Evolutionary conservation across 768 basidiomycete species (phyloP).

Genomic region (Cytidiella melzeri): DNA sequence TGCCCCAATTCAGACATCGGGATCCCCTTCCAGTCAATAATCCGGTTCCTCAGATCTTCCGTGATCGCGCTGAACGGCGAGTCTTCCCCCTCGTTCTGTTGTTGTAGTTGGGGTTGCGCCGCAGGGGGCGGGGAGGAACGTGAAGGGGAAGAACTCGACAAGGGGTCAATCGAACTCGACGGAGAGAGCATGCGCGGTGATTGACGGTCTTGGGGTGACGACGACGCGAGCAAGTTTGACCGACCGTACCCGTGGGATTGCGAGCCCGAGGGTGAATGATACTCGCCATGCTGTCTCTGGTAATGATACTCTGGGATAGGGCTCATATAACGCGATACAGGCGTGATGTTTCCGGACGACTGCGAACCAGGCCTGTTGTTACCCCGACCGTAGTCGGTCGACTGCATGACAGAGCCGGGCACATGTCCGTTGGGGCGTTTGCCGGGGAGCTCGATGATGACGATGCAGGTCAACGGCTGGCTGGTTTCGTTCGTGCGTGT

Average conservation of each 20-base stretch:
- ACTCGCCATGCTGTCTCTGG: slow-evolving; percentile 1
- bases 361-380: slow-evolving; percentile 3
- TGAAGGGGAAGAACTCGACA: background rate
- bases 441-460: slow-evolving; percentile 87
- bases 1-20: slow-evolving; percentile 84
- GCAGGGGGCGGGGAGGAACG: slow-evolving; percentile 1
- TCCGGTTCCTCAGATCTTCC: slow-evolving; percentile 82
- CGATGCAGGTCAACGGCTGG: slow-evolving; percentile 89
- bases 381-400: slow-evolving; percentile 9
- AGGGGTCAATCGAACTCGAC: slow-evolving; percentile 2
- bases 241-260: slow-evolving; percentile 7
- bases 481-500: slow-evolving; percentile 61
- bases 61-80: slow-evolving; percentile 81
- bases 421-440: slow-evolving; percentile 42
- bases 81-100: slow-evolving; percentile 44
- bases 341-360: slow-evolving; percentile 1
- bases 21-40: slow-evolving; percentile 96
- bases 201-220: slow-evolving; percentile 2
- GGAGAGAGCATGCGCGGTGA: slow-evolving; percentile 9
- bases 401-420: slow-evolving; percentile 23
- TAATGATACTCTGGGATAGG: slow-evolving; percentile 4
- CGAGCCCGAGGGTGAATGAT: slow-evolving; percentile 9
- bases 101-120: slow-evolving; percentile 17
- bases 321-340: slow-evolving; percentile 5
- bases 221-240: slow-evolving; percentile 2